Evolutionary conservation across 2,329 filamentous ascomycete species (phyloP).

Genomic region (Aspergillus sergii): DNA sequence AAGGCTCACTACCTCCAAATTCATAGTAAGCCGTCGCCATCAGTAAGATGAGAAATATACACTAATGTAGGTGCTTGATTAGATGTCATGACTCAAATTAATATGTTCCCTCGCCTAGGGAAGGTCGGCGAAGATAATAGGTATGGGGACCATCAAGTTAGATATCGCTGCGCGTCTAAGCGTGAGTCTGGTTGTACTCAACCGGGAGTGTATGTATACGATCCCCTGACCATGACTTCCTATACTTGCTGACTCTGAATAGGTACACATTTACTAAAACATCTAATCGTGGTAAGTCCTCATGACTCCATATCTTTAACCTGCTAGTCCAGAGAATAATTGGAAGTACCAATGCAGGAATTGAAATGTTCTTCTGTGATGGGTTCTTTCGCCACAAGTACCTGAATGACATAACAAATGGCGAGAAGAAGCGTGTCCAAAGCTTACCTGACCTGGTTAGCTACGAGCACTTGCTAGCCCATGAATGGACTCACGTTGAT

Average conservation of each 20-base stretch:
- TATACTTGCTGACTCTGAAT: not conserved
- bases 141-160: not conserved
- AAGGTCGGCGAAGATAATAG: not conserved
- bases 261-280: not conserved
- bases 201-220: not conserved
- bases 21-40: not conserved
- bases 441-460: not conserved
- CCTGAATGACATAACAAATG: not conserved
- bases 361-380: not conserved
- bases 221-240: not conserved
- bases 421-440: not conserved
- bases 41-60: not conserved
- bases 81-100: not conserved
- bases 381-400: not conserved
- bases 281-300: not conserved
- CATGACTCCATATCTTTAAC: not conserved
- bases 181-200: not conserved
- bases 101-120: not conserved
- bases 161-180: not conserved
- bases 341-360: not conserved
- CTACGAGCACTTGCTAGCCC: not conserved
- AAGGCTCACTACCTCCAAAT: not conserved
- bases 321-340: not conserved
- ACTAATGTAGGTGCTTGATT: not conserved
- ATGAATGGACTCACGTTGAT: not conserved